phyloP scores from a whole-genome alignment of 768 basidiomycete species.

The Tulasnella sp. region DNA sequence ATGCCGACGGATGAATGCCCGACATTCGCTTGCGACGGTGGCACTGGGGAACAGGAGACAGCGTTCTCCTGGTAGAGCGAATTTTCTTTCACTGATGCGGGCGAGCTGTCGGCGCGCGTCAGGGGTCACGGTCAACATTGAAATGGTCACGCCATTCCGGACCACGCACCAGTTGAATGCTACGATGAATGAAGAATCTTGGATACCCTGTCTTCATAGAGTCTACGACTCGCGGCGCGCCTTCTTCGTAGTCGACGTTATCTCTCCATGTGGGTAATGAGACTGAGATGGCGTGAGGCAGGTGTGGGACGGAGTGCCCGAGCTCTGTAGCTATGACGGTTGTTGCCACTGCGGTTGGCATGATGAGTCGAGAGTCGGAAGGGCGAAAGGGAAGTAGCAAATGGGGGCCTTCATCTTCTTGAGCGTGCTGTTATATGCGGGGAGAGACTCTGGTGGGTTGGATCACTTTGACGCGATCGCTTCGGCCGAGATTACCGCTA shows the following conservation, averaged over 20 bases:
- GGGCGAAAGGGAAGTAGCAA: neutral
- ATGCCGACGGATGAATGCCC: slow-evolving; percentile 62
- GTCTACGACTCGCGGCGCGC: slow-evolving; percentile 71
- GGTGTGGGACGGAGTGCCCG: slow-evolving; percentile 33
- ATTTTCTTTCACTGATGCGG: slow-evolving; percentile 68
- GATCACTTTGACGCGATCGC: neutral
- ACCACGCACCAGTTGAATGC: slow-evolving; percentile 69
- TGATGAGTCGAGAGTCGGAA: neutral
- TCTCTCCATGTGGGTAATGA: slow-evolving; percentile 91
- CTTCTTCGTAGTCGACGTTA: slow-evolving; percentile 88
- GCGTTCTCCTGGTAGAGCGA: slow-evolving; percentile 63
- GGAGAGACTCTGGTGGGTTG: neutral
- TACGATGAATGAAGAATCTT: slow-evolving; percentile 86
- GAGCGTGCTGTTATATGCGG: neutral
- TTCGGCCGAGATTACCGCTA: slow-evolving; percentile 1
- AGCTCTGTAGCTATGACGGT: slow-evolving; percentile 23
- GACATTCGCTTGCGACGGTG: slow-evolving; percentile 67
- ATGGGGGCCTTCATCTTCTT: neutral
- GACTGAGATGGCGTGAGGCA: slow-evolving; percentile 88
- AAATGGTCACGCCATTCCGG: neutral
- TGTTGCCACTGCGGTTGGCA: slow-evolving; percentile 6
- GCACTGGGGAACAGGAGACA: slow-evolving; percentile 79
- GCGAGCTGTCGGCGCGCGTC: slow-evolving; percentile 58
- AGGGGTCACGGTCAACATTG: slow-evolving; percentile 11
- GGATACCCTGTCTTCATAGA: slow-evolving; percentile 89